A percentile compares a stretch with the other conserved stretches of the same genome.
Conservation (phyloP, 192 early-diverging fungal species). For the Entomortierella beljakovae region DNA sequence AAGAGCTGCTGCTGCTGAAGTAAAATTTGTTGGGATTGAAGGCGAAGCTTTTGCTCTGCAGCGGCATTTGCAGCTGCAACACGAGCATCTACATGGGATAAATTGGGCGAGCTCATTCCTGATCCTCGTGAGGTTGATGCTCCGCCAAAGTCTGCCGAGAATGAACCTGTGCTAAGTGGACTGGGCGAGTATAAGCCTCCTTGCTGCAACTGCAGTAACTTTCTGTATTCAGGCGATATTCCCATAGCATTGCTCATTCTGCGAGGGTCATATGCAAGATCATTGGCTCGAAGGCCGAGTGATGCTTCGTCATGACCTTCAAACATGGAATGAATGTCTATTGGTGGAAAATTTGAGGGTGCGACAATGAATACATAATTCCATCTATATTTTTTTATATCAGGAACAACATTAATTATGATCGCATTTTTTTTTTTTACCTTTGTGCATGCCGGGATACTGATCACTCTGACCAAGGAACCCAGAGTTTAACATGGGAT, state of each 20-base stretch:
- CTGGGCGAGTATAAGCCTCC: conserved; percentile 29
- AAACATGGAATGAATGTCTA: conserved; percentile 49
- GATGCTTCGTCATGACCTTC: conserved; percentile 50
- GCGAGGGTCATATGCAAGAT: conserved; percentile 48
- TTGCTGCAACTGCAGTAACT: conserved; percentile 53
- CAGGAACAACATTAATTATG: background rate
- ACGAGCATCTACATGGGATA: conserved; percentile 47
- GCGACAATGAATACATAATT: too few relatives aligned
- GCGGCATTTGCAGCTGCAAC: conserved; percentile 34
- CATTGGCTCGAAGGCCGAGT: conserved; percentile 45
- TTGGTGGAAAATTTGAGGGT: background rate
- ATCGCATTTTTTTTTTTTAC: conserved; percentile 6
- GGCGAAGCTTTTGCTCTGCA: conserved; percentile 63
- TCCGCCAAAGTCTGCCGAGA: conserved; percentile 36
- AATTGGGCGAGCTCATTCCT: conserved; percentile 33
- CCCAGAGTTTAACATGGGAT: conserved; percentile 31
- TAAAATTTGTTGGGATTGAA: conserved; percentile 62
- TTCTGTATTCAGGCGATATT: conserved; percentile 52
- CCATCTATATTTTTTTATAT: background rate
- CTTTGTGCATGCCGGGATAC: conserved; percentile 18
- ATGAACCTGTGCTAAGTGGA: conserved; percentile 16
- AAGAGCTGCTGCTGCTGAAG: conserved; percentile 64
- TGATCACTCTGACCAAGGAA: conserved; percentile 37
- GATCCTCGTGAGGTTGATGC: conserved; percentile 27
- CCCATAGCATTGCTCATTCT: conserved; percentile 36